Percentiles rank a stretch among this genome's conserved stretches.
Conservation (phyloP, 2,329 filamentous ascomycete genomes). For the Hirsutella rhossiliensis region DNA sequence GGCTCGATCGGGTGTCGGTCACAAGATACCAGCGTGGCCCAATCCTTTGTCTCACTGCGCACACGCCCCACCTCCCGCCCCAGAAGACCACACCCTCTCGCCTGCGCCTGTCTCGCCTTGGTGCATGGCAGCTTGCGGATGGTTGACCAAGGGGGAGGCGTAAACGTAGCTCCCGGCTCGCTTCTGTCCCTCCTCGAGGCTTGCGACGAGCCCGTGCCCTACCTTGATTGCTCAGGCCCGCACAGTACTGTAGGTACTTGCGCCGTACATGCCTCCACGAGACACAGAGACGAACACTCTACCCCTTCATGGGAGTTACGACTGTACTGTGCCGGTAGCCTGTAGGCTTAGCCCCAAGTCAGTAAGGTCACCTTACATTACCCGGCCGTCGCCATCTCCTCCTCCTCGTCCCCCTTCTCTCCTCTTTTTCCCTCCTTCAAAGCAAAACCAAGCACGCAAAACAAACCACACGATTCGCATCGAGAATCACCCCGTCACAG, state of each 20-base stretch:
- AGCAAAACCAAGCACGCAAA: conserved; percentile 38
- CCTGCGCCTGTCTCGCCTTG: no score
- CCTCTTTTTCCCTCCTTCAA: conserved; percentile 22
- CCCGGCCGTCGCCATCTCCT: conserved; percentile 7
- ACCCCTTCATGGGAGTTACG: neutral
- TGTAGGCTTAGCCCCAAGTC: neutral
- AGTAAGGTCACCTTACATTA: neutral
- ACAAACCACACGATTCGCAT: conserved; percentile 35
- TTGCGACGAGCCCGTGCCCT: neutral
- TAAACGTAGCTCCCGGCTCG: neutral
- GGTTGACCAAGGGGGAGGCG: neutral
- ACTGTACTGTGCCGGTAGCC: no score
- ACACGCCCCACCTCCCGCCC: neutral
- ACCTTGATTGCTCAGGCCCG: neutral
- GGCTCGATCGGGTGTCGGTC: neutral
- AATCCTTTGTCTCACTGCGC: neutral
- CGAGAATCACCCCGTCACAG: conserved; percentile 49
- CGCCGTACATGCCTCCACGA: neutral
- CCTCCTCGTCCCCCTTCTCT: neutral
- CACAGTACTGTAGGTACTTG: conserved; percentile 1
- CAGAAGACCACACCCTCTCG: neutral
- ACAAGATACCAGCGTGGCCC: conserved; percentile 1
- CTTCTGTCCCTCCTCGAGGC: neutral
- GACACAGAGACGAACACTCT: no score
- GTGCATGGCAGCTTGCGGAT: neutral